Evolutionary conservation across 75 land plant genomes (phyloP), one percentile per base, ranked within the genome.

Genomic region (Larix kaempferi): DNA sequence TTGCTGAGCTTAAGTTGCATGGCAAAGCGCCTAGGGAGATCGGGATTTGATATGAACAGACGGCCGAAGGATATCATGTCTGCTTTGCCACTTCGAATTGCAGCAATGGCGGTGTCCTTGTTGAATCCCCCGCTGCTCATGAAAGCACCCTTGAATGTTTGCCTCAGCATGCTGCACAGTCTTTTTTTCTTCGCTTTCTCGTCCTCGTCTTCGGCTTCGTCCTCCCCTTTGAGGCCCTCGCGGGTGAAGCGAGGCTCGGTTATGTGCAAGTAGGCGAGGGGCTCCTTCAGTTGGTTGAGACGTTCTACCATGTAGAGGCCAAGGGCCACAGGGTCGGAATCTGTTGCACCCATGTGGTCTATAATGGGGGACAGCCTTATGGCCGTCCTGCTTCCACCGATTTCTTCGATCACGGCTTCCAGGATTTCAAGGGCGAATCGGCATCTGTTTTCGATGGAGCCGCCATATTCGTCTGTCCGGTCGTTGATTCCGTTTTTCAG

Each of bases 31-130:
- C 52, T 13, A 14, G 85, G 85, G 73, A 93, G 78, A 79, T 93
- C 95, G 4, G 95, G 95, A 61, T 93, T 93, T 2, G 95, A 79
- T 26, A 93, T 87, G 60, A 93, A 93, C 22, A 89, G 78, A 13
- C 95, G 86, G 6, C 93, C 95, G 69, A 83, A 94, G 0, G 95
- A 86, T 8, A 94, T 89, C 84, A 92, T 63, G 78, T 92, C 95
- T 4, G 98, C 89, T n/a, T 88, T 89, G 1, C 87, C 94, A 8
- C 60, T 19, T 5, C 74, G 83, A 72, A 92, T 83, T 4, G 95
- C 95, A 21, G 82, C 84, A 75, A 84, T 75, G 12, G 91, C 95
- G 6, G 85, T 88, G 72, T 92, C 87, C 80, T 87, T 74, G 13
- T 90, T 92, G 83, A 61, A 88, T 25, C 93, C 95, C 6, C 95